phyloP scores from a whole-genome alignment of 202 grass and related monocot species.

The Elaeis oleifera region DNA sequence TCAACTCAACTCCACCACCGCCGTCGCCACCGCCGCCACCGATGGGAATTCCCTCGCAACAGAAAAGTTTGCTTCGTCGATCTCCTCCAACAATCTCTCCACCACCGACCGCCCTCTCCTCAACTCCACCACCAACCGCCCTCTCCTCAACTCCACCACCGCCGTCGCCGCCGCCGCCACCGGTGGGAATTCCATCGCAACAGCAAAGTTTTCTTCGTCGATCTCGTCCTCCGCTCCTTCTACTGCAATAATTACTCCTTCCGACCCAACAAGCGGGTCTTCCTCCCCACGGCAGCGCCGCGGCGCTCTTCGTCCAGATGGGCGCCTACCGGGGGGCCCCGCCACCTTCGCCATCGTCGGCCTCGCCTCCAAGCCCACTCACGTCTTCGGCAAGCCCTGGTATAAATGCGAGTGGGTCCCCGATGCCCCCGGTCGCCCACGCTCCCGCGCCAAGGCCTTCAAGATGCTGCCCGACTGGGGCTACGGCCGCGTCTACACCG shows the following conservation, averaged over 20 bases:
- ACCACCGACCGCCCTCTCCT: no score
- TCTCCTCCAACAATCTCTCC: background rate
- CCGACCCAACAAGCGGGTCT: conserved; percentile 58
- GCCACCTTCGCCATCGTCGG: conserved; percentile 67
- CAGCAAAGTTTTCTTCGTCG: no score
- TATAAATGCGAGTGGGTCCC: conserved; percentile 95
- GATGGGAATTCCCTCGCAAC: conserved; percentile 4
- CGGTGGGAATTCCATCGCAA: background rate
- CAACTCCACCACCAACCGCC: conserved; percentile 29
- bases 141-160: conserved; percentile 30
- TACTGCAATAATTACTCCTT: background rate
- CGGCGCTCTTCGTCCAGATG: conserved; percentile 82
- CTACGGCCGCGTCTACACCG: conserved; percentile 83
- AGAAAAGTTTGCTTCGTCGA: background rate
- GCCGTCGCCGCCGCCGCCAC: conserved; percentile 34
- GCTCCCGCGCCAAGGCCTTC: conserved; percentile 62
- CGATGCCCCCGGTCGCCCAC: conserved; percentile 10
- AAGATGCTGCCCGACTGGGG: conserved; percentile 95
- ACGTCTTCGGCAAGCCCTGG: conserved; percentile 60
- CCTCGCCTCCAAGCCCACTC: conserved; percentile 74
- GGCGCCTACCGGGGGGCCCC: conserved; percentile 75
- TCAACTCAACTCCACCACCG: background rate
- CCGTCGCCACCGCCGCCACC: background rate
- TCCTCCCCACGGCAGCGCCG: conserved; percentile 59
- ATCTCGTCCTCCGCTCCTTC: background rate